Evolutionary conservation across 768 basidiomycete genomes (phyloP), one percentile per base, ranked within the genome.

Genomic region (Tephrocybe sp.): DNA sequence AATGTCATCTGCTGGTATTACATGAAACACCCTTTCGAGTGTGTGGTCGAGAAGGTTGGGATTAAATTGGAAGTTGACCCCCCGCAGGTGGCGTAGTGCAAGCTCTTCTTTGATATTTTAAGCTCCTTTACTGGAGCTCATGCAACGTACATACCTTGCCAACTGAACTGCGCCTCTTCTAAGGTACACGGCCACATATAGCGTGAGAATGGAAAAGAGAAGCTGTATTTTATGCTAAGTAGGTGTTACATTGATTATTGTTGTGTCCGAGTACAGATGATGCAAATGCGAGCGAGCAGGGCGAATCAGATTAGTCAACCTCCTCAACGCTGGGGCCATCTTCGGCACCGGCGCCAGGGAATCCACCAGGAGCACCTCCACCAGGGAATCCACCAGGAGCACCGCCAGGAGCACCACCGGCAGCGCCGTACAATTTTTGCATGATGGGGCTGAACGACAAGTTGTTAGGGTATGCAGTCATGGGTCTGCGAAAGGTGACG

Each of bases 271-370:
- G 28, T 53, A 42, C 50, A 37, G 28, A 56, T 53, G 49, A 54
- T 52, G 54, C 48, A 44, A 51, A 49, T 24, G 28, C 5, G 11
- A 5, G 28, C 57, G 34, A 59, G 42, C 54, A 55, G 25, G 36
- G 45, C 50, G 51, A 51, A 34, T 48, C 36, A 49, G 52, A 56
- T 79, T 80, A 90, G 68, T 90, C 87, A 61, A 93, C 93, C 74
- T 94, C 92, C 78, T 95, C 92, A 47, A 94, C 92, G 52, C 85
- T 86, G 40, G 92, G 93, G 39, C 93, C 93, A 25, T 91, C 91
- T 68, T 89, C 90, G 51, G 78, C 73, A 40, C 76, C 75, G 30
- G 76, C 83, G 50, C 84, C 82, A 26, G 85, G 84, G 78, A 83
- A 83, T 43, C 83, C 84, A 45, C 85, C 86, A 20, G 84, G 82